These are phyloP conservation scores for Venturia effusa DNA, from an alignment of 2,329 filamentous ascomycete species.

Conservation along the genomic window DNA sequence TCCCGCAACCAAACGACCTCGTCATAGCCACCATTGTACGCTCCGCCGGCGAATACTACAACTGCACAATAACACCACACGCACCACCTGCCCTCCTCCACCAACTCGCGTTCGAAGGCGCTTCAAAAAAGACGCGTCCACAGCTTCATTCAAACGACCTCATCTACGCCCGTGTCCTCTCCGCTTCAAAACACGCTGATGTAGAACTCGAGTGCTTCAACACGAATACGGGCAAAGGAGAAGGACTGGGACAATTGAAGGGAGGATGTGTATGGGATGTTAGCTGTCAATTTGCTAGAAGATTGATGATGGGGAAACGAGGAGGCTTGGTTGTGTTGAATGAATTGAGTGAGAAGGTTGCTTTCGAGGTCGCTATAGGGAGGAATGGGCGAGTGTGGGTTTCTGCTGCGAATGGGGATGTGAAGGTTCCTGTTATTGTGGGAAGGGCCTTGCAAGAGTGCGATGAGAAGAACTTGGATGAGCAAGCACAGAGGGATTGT, in stretches of 20 bases:
- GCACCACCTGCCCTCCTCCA: conserved; percentile 59
- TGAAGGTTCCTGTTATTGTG: conserved; percentile 64
- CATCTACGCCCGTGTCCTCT: conserved; percentile 77
- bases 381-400: conserved; percentile 92
- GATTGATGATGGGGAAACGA: conserved; percentile 42
- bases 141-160: conserved; percentile 63
- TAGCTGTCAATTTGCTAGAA: conserved; percentile 69
- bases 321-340: conserved; percentile 66
- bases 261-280: conserved; percentile 82
- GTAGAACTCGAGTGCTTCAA: conserved; percentile 86
- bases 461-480: conserved; percentile 54
- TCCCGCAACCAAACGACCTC: conserved; percentile 69
- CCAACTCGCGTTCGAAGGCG: conserved; percentile 85
- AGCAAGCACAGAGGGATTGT: conserved; percentile 59
- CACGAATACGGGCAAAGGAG: conserved; percentile 67
- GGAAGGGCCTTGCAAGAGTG: conserved; percentile 67
- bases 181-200: conserved; percentile 73
- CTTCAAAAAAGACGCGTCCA: conserved; percentile 83
- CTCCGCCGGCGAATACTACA: conserved; percentile 65
- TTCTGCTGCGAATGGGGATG: conserved; percentile 54
- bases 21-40: conserved; percentile 79
- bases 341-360: conserved; percentile 67
- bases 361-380: conserved; percentile 89
- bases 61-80: conserved; percentile 61
- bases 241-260: conserved; percentile 73